Conservation (phyloP, 2,329 filamentous ascomycete species). For the Trichoderma semiorbis region DNA sequence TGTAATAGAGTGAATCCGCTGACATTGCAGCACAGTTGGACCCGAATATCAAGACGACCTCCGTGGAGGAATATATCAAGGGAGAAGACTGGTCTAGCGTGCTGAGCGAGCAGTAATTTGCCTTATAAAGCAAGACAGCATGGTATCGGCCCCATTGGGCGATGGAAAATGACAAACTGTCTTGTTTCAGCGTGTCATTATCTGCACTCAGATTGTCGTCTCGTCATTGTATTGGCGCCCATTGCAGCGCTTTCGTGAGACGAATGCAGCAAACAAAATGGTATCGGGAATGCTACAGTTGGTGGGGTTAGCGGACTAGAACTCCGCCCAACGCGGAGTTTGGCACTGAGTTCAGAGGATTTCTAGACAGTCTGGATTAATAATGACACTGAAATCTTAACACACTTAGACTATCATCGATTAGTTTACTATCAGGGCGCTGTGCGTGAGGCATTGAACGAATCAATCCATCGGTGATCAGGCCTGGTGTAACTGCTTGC, state of each 20-base stretch:
- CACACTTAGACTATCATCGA: neutral
- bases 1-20: neutral
- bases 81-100: neutral
- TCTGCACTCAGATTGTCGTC: no score
- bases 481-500: neutral
- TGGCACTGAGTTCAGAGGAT: neutral
- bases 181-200: no score
- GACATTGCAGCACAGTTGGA: neutral
- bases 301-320: neutral
- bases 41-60: neutral
- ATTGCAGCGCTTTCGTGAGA: no score
- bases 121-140: neutral
- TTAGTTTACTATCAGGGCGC: neutral
- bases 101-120: neutral
- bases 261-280: no score
- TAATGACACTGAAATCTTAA: neutral
- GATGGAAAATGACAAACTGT: no score
- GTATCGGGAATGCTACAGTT: neutral
- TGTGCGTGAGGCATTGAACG: neutral
- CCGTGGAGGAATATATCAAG: neutral
- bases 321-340: neutral
- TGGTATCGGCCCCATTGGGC: no score
- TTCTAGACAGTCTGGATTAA: neutral
- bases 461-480: neutral
- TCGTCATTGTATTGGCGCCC: no score